These are phyloP conservation scores for Aotearoamyces nothofagi DNA, from an alignment of 2,329 filamentous ascomycete genomes.

Conservation along the genomic window DNA sequence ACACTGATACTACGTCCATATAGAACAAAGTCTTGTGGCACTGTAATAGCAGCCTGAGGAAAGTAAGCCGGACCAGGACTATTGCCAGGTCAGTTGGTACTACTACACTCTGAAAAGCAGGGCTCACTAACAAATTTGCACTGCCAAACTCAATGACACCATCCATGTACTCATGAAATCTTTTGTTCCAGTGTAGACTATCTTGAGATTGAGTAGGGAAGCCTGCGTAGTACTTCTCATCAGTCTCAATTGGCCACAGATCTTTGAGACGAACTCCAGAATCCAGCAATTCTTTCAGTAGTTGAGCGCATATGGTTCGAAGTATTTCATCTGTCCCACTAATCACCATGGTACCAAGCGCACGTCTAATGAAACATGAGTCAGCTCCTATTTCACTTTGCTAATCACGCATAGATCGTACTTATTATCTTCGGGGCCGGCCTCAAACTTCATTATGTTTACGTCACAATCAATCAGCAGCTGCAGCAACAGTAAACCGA, in stretches of 20 bases:
- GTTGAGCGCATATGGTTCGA: slow-evolving; percentile 11
- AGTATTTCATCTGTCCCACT: slow-evolving; percentile 14
- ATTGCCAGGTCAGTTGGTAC: neutral
- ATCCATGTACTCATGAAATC: slow-evolving; percentile 13
- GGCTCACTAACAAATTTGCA: neutral
- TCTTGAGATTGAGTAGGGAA: slow-evolving; percentile 11
- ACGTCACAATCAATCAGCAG: slow-evolving; percentile 8
- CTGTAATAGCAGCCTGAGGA: neutral
- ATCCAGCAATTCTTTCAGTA: slow-evolving; percentile 9
- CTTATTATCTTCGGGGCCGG: slow-evolving; percentile 10
- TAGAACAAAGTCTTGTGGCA: neutral
- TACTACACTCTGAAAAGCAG: too few species aligned
- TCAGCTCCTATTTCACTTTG: neutral
- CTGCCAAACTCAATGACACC: slow-evolving; percentile 1
- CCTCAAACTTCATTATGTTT: slow-evolving; percentile 8
- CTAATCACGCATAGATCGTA: slow-evolving; percentile 4
- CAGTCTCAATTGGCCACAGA: slow-evolving; percentile 11
- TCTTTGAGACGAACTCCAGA: slow-evolving; percentile 4
- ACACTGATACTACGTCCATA: neutral
- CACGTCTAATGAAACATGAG: slow-evolving; percentile 5
- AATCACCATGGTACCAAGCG: slow-evolving; percentile 10
- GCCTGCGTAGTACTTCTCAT: slow-evolving; percentile 4
- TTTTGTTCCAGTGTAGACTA: slow-evolving; percentile 9
- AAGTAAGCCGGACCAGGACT: neutral
- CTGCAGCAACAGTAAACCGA: slow-evolving; percentile 14